Evolutionary conservation across 345 rosid genomes (phyloP).

Genomic region (Brassica incana): DNA sequence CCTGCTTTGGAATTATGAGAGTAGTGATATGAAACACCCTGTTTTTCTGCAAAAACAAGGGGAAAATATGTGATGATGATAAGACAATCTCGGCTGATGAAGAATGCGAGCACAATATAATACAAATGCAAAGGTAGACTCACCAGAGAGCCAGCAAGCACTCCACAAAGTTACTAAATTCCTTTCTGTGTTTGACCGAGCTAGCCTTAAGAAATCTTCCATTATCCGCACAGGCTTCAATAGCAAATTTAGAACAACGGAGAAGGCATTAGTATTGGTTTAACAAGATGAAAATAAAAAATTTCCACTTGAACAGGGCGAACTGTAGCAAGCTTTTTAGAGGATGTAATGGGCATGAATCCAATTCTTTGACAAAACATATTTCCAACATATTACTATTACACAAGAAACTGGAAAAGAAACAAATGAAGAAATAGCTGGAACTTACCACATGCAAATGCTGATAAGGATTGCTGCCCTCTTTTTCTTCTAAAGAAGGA

Average conservation of each 20-base stretch:
- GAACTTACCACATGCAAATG: slow-evolving; percentile 82
- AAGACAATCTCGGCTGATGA: background rate
- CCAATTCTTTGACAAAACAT: too few relatives aligned
- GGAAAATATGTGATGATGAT: slow-evolving; percentile 29
- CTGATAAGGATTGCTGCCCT: slow-evolving; percentile 61
- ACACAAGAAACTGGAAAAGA: too few relatives aligned
- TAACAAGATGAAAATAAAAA: background rate
- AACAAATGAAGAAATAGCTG: too few relatives aligned
- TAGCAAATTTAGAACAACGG: slow-evolving; percentile 12
- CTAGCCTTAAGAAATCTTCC: slow-evolving; percentile 84
- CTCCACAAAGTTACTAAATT: slow-evolving; percentile 93
- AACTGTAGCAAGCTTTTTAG: background rate
- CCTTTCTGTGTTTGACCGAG: slow-evolving; percentile 73
- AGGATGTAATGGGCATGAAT: background rate
- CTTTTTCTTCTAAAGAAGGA: slow-evolving; percentile 52
- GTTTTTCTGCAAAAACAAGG: slow-evolving; percentile 65
- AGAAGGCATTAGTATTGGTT: slow-evolving; percentile 16
- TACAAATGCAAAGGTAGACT: slow-evolving; percentile 30
- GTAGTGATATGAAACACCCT: slow-evolving; percentile 90
- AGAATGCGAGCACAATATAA: background rate
- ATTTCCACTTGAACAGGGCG: background rate
- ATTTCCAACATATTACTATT: too few relatives aligned
- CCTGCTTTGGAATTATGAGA: slow-evolving; percentile 96
- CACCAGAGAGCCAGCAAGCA: slow-evolving; percentile 94
- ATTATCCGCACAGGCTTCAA: slow-evolving; percentile 88